Evolutionary conservation across 768 basidiomycete species (phyloP).

Genomic region (Strobilomyces echinocephalus): DNA sequence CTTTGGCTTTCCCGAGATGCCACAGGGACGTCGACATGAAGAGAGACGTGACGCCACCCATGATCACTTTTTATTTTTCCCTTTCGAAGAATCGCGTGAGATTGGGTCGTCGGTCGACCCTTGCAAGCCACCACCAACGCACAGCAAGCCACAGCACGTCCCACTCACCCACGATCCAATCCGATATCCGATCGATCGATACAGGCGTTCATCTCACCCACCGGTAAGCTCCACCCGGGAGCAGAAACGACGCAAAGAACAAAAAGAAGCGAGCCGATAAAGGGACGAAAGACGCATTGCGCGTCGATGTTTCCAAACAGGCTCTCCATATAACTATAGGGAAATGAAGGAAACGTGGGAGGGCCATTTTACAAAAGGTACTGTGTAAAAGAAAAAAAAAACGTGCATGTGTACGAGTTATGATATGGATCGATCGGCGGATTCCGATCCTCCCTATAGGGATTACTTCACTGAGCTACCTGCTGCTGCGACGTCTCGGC

Average conservation of each 20-base stretch:
- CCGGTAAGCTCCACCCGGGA: neutral
- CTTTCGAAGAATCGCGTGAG: too few relatives aligned
- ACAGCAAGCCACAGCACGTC: neutral
- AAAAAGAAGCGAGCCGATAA: neutral
- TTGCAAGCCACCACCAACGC: neutral
- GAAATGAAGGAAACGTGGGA: too few relatives aligned
- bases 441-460: neutral
- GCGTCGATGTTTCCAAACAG: neutral
- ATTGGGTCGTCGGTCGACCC: too few relatives aligned
- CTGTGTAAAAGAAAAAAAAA: too few relatives aligned
- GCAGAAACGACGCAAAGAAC: neutral
- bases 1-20: too few relatives aligned
- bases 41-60: too few relatives aligned
- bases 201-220: neutral
- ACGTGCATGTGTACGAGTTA: neutral
- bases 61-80: too few relatives aligned
- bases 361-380: too few relatives aligned
- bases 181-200: neutral
- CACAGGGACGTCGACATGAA: too few relatives aligned
- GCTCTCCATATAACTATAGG: too few relatives aligned
- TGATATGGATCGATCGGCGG: neutral
- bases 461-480: slow-evolving; percentile 5
- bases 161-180: neutral
- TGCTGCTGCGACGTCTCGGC: slow-evolving; percentile 42
- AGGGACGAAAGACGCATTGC: neutral